phyloP scores from a whole-genome alignment of 352 stramenopile species.

The Globisporangium polare region DNA sequence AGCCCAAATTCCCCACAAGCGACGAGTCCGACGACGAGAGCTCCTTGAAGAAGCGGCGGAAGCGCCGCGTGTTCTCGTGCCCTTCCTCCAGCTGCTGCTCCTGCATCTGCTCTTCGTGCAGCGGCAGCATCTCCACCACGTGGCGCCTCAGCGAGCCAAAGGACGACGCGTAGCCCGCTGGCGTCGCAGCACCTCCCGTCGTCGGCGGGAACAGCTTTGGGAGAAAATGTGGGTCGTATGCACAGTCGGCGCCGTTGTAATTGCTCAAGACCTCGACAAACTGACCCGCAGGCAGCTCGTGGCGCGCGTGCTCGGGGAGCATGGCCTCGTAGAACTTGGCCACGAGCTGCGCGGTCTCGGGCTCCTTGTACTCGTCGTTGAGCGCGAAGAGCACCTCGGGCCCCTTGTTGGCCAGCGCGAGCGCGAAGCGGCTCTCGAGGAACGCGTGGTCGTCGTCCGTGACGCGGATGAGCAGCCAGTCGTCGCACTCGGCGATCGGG shows the following conservation, averaged over 20 bases:
- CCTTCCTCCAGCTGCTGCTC: background rate
- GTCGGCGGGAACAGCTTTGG: background rate
- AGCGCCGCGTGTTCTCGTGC: conserved; percentile 5
- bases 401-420: conserved; percentile 41
- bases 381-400: conserved; percentile 64
- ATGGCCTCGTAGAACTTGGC: conserved; percentile 55
- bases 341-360: conserved; percentile 50
- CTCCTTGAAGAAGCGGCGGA: conserved; percentile 20
- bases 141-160: conserved; percentile 23
- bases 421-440: conserved; percentile 28
- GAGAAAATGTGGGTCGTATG: conserved; percentile 33
- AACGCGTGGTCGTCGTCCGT: conserved; percentile 44
- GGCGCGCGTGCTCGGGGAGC: conserved; percentile 44
- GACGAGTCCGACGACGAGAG: conserved; percentile 28
- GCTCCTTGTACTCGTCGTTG: conserved; percentile 74
- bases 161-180: background rate
- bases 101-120: conserved; percentile 4
- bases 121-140: background rate
- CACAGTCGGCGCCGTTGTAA: conserved; percentile 63
- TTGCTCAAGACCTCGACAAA: conserved; percentile 57
- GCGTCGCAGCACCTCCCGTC: background rate
- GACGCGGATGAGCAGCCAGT: conserved; percentile 76
- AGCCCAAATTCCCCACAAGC: conserved; percentile 24
- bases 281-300: conserved; percentile 58
- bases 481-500: conserved; percentile 61